Evolutionary conservation across 257 asterid genomes (phyloP).

Genomic region (Solanum neorickii): DNA sequence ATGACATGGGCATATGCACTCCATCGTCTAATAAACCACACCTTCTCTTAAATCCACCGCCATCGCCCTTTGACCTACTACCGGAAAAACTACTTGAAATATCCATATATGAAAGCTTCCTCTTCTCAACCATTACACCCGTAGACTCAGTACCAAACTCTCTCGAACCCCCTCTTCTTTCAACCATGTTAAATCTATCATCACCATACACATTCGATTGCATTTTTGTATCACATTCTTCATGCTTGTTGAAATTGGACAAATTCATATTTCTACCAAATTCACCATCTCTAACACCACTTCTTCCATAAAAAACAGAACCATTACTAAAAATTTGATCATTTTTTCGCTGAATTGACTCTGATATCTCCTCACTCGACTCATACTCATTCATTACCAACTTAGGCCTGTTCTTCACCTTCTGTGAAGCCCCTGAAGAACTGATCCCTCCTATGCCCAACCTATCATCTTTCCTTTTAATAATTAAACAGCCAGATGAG

Average conservation of each 20-base stretch:
- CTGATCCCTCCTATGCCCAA: constrained; percentile 23
- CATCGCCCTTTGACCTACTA: constrained; percentile 40
- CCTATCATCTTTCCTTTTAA: constrained; percentile 51
- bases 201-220: constrained; percentile 38
- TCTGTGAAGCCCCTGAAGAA: neutral
- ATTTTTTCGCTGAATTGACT: constrained; percentile 37
- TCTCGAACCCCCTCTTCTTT: constrained; percentile 21
- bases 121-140: constrained; percentile 37
- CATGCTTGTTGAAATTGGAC: constrained; percentile 70
- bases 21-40: constrained; percentile 37
- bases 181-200: constrained; percentile 28
- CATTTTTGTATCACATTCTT: constrained; percentile 40
- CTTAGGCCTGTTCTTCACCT: constrained; percentile 35
- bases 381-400: constrained; percentile 29
- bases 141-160: constrained; percentile 43
- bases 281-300: constrained; percentile 27
- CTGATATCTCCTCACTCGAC: constrained; percentile 54
- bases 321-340: constrained; percentile 30
- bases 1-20: constrained; percentile 36
- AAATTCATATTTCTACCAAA: constrained; percentile 40
- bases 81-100: constrained; percentile 19
- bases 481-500: constrained; percentile 82
- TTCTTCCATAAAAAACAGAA: constrained; percentile 31
- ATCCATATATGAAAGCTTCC: constrained; percentile 32
- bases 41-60: constrained; percentile 20